phyloP scores from a whole-genome alignment of 1,284 basidiomycete genomes.

The Malassezia restricta region DNA sequence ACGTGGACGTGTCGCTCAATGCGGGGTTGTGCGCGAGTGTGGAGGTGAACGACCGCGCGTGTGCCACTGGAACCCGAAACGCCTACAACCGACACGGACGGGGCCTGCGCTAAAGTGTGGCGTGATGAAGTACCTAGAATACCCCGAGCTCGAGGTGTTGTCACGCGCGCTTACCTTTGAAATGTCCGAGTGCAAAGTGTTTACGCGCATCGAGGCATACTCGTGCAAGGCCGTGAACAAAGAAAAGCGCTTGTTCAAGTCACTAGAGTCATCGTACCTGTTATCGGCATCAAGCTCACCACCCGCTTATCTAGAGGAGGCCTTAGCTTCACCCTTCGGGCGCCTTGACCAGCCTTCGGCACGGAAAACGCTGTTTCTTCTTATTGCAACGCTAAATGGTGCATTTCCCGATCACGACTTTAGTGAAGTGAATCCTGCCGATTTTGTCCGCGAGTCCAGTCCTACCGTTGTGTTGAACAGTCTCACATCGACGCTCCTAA shows the following conservation, averaged over 20 bases:
- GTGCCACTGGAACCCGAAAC: too few species aligned
- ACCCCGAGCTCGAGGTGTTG: constrained; percentile 64
- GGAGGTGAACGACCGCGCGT: too few species aligned
- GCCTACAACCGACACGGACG: too few species aligned
- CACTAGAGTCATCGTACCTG: constrained; percentile 51
- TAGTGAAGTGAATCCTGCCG: constrained; percentile 75
- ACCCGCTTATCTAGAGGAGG: constrained; percentile 37
- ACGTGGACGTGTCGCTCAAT: too few species aligned
- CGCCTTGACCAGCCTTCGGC: constrained; percentile 51
- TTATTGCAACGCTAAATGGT: constrained; percentile 90
- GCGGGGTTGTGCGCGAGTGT: too few species aligned
- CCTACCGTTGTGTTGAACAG: constrained; percentile 39
- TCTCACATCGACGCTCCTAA: constrained; percentile 39
- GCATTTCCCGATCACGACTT: constrained; percentile 98
- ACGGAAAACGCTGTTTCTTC: constrained; percentile 77
- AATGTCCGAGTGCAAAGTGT: constrained; percentile 75
- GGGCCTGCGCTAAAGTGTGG: neutral
- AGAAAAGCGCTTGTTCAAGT: constrained; percentile 90
- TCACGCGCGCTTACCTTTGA: constrained; percentile 61
- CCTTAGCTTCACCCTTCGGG: constrained; percentile 44
- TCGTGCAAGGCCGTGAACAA: constrained; percentile 93
- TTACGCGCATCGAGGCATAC: constrained; percentile 90
- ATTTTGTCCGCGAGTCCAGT: constrained; percentile 59
- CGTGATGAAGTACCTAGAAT: constrained; percentile 80
- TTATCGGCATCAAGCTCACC: constrained; percentile 38